Evolutionary conservation across 139 green algal species (phyloP).

Genomic region (Tetradesmus lagerheimii): DNA sequence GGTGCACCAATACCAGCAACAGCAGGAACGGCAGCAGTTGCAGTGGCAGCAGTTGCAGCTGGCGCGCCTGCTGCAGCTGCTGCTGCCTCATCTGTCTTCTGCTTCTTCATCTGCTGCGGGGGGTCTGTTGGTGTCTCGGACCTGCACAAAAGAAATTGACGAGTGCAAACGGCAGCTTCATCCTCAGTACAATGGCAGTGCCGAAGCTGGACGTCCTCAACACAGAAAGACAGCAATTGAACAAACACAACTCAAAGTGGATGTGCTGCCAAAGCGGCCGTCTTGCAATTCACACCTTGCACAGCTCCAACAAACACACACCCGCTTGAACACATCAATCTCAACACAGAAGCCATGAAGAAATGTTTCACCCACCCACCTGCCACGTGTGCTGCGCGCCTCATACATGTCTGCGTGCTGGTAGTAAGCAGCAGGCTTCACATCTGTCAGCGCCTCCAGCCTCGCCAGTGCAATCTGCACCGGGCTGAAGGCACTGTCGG

Average conservation of each 20-base stretch:
- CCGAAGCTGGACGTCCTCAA: no score
- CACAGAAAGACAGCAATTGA: no score
- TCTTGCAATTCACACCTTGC: no score
- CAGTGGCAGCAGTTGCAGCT: not conserved
- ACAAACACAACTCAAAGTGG: no score
- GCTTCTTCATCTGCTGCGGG: constrained; percentile 32
- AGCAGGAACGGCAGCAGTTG: not conserved
- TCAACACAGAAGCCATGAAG: no score
- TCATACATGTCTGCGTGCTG: constrained; percentile 49
- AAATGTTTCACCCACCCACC: constrained; percentile 40
- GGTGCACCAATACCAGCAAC: not conserved
- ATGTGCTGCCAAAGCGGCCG: no score
- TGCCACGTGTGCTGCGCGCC: constrained; percentile 51
- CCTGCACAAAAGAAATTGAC: not conserved
- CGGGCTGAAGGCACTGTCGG: constrained; percentile 64
- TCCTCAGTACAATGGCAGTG: no score
- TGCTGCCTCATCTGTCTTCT: constrained; percentile 27
- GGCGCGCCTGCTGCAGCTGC: not conserved
- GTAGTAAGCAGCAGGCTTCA: constrained; percentile 42
- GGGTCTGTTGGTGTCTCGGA: not conserved
- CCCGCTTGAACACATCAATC: no score
- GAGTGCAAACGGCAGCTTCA: no score
- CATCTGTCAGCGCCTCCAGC: constrained; percentile 75
- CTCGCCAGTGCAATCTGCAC: constrained; percentile 45
- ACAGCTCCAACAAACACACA: no score